phyloP scores from a whole-genome alignment of 371 early-diverging fungal genomes.

The Mucor irregularis region DNA sequence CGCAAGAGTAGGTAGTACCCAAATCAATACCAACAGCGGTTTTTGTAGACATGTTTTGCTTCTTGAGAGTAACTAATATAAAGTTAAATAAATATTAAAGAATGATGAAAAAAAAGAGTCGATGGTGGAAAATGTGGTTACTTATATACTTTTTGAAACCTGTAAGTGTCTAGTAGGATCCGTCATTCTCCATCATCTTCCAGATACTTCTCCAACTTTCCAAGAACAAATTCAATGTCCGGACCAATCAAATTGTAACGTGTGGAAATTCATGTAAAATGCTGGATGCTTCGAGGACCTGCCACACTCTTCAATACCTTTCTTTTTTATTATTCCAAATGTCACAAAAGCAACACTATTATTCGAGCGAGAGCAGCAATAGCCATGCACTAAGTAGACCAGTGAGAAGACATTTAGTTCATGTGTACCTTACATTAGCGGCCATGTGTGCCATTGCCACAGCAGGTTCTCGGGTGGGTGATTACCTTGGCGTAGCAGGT shows the following conservation, averaged over 20 bases:
- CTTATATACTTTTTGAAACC: no score
- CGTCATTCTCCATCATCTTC: no score
- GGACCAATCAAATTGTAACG: not conserved
- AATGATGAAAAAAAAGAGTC: no score
- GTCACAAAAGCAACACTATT: constrained; percentile 17
- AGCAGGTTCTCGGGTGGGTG: constrained; percentile 26
- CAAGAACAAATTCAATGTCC: no score
- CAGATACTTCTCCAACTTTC: no score
- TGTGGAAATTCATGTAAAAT: not conserved
- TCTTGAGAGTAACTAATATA: no score
- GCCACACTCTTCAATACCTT: no score
- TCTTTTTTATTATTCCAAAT: constrained; percentile 2
- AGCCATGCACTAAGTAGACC: constrained; percentile 31
- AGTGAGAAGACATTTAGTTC: constrained; percentile 45
- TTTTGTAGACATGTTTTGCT: no score
- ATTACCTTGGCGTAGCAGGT: constrained; percentile 12
- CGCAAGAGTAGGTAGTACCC: constrained; percentile 69
- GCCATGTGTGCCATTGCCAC: constrained; percentile 53
- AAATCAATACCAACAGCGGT: constrained; percentile 71
- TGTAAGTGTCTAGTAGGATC: no score
- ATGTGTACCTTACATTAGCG: constrained; percentile 54
- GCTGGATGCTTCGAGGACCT: no score
- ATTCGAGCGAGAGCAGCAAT: not conserved
- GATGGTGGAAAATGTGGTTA: no score
- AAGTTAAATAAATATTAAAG: no score